Evolutionary conservation across 2,329 filamentous ascomycete species (phyloP), one percentile per base, ranked within the genome.

Genomic region (Ceratocystis eucalypticola): DNA sequence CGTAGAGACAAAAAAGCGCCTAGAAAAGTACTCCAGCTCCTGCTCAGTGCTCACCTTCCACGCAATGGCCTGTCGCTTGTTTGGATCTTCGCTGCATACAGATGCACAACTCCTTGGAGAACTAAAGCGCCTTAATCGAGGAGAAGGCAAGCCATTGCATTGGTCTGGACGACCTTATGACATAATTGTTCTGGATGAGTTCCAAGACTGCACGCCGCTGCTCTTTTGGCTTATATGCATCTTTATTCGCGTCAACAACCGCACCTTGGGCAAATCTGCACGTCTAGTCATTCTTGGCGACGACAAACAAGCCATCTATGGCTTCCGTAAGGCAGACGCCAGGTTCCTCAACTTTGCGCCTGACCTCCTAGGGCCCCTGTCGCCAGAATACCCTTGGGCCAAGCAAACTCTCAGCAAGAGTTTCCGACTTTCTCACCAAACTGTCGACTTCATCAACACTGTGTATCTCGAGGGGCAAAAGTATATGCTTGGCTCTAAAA

Each of bases 101-200:
- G 72, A 74, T 53, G 22, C 50, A 2, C 57, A 64, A 5, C 64
- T 74, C 25, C 63, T 44, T 22, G 64, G 46, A 17, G 55, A 69
- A 15, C 65, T 70, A 7, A 57, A 53, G 33, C 63, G 59, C 2
- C 59, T 70, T 4, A 55, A 61, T 5, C 41, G 37, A 5, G 28
- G 66, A n/a, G 57, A 65, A n/a, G 22, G 59, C 48, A 15, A 12
- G 1, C 65, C 69, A 30, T 72, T 72, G 5, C 5, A 20, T 25
- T 73, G 72, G 71, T 62, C 7, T 2, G 68, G n/a, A 7, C 25
- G 37, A 10, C 71, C 71, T 15, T 74, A 71, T 63, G 72, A 74
- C n/a, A 71, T 74, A 3, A 68, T 75, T 37, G 70, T 74, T 3
- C 45, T 74, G 8, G 73, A 75, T 41, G 73, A 75, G 65, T 70